phyloP scores from a whole-genome alignment of 2,329 filamentous ascomycete genomes.

The Aspergillus udagawae region DNA sequence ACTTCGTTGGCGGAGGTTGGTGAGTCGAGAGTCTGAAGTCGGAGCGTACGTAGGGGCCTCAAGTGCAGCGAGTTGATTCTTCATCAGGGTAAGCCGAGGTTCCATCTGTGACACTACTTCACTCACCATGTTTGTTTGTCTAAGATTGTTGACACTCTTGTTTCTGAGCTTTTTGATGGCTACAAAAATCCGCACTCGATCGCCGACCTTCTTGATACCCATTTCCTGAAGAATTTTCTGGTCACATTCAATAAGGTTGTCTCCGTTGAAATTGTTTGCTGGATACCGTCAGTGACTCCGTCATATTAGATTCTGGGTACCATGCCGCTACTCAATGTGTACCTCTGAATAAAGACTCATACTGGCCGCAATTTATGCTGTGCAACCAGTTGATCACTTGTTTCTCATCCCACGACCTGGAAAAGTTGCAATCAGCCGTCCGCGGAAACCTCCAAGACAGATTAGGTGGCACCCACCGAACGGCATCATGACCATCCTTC shows the following conservation, averaged over 20 bases:
- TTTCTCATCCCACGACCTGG: conserved; percentile 79
- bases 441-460: neutral
- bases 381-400: conserved; percentile 86
- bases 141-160: conserved; percentile 70
- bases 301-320: neutral
- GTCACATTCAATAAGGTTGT: conserved; percentile 95
- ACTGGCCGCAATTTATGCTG: conserved; percentile 89
- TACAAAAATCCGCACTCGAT: conserved; percentile 85
- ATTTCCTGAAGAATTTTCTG: conserved; percentile 95
- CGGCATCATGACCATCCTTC: conserved; percentile 67
- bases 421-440: conserved; percentile 18
- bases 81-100: conserved; percentile 14
- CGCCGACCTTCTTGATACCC: conserved; percentile 96
- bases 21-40: conserved; percentile 57
- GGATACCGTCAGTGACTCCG: conserved; percentile 16
- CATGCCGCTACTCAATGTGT: conserved; percentile 10
- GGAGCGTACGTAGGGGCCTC: conserved; percentile 61
- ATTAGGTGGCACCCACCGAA: conserved; percentile 53
- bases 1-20: conserved; percentile 52
- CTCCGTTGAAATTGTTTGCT: conserved; percentile 94
- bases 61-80: conserved; percentile 81
- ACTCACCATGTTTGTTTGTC: conserved; percentile 79
- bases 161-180: conserved; percentile 79
- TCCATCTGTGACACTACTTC: conserved; percentile 6
- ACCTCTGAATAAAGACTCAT: conserved; percentile 81